Conservation (phyloP, 306 rosid species). For the Acmispon strigosus region DNA sequence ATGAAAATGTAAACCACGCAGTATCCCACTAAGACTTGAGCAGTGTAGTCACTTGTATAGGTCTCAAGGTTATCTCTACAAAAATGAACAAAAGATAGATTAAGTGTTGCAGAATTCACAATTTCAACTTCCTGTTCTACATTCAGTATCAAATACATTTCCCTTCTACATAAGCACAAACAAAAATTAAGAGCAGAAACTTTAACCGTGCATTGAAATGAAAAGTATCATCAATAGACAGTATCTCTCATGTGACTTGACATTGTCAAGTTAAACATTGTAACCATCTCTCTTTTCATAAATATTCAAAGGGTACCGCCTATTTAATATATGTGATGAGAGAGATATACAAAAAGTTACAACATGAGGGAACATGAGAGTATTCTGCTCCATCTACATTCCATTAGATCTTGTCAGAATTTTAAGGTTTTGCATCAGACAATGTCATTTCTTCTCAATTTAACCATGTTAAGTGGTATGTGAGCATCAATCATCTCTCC, state of each 20-base stretch:
- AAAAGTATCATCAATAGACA: neutral
- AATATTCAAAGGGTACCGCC: too few species aligned
- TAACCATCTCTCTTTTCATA: too few species aligned
- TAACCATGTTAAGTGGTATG: neutral
- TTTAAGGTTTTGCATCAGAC: constrained; percentile 1
- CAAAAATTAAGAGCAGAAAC: neutral
- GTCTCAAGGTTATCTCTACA: constrained; percentile 87
- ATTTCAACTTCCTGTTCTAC: constrained; percentile 2
- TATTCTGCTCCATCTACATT: too few species aligned
- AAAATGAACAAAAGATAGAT: constrained; percentile 12
- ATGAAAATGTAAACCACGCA: constrained; percentile 92
- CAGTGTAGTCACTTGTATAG: constrained; percentile 98
- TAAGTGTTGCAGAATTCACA: constrained; percentile 4
- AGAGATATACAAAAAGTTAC: too few species aligned
- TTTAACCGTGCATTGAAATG: neutral
- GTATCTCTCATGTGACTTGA: too few species aligned
- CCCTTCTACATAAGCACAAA: neutral
- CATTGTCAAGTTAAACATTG: too few species aligned
- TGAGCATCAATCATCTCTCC: neutral
- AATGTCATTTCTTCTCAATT: neutral
- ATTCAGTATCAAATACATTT: neutral
- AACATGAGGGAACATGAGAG: too few species aligned
- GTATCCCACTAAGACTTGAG: constrained; percentile 93
- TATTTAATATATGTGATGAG: too few species aligned
- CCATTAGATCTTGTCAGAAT: neutral